Base-by-base conservation (phyloP, 345 rosid genomes). In the Odontarrhena argentea region DNA sequence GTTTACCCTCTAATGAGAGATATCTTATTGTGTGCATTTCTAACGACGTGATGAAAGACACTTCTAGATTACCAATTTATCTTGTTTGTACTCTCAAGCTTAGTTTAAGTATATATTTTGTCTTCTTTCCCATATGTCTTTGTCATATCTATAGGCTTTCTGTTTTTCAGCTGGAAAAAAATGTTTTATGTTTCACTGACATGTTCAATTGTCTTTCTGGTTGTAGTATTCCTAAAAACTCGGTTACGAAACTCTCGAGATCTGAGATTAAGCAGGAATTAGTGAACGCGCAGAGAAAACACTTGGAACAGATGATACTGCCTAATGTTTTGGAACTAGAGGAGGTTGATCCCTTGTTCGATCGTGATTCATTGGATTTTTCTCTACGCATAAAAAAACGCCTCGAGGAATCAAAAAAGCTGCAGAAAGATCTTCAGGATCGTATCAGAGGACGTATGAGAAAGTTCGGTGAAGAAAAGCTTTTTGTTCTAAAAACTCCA, bases 181-280 rank as follows among this genome's bases (percentile, higher is more conserved):
- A 40, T 64, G 38, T 62, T 43, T 37, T 36, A 46, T 38, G 54
- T 67, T 76, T 18, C 52, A 50, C 69, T 76, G 34, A 61, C 50
- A 61, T 22, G 6, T 51, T 55, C 40, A 38, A 37, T 74, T 63
- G 69, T 7, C 67, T 67, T 61, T 68, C 42, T 74, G 68, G 52
- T 79, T 81, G 85, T 82, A 89, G 98, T 67, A 42, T 22, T 63
- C 74, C 70, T 46, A 80, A 76, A 36, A 65, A 70, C 40, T 68
- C 82, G 10, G 49, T 54, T 63, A 70, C 87, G 53, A 89, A 83
- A 72, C 95, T 85, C 65, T 69, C 91, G 6, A 89, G 76, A 54
- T 79, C 78, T 41, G 88, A 86, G 71, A 92, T 92, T 74, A 84
- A 71, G 79, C 75, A 83, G 74, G 95, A 87, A 68, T 76, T 92